Percentiles rank a stretch among this genome's conserved stretches.
Conservation (phyloP, 108 stramenopile genomes). For the Stephanodiscus minutulus region DNA sequence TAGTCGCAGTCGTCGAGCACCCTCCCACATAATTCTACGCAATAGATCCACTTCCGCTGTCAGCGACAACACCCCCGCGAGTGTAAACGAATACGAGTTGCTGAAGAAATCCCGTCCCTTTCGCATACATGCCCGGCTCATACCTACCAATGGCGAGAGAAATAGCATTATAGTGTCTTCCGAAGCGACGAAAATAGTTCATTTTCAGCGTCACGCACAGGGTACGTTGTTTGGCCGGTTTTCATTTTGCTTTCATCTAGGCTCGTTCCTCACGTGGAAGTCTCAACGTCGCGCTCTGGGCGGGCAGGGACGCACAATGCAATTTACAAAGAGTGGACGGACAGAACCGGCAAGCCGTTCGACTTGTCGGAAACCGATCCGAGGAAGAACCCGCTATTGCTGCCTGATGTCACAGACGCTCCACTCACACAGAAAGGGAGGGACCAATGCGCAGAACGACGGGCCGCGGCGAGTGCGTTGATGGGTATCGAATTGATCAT, state of each 20-base stretch:
- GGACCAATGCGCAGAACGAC: constrained; percentile 55
- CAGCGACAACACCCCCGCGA: no score
- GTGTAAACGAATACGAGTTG: constrained; percentile 15
- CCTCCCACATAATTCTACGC: neutral
- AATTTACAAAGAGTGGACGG: constrained; percentile 54
- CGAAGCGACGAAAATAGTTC: constrained; percentile 35
- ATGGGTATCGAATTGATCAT: constrained; percentile 62
- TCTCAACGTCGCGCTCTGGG: constrained; percentile 40
- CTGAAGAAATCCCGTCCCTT: constrained; percentile 41
- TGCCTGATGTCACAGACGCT: constrained; percentile 72
- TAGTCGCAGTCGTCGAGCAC: neutral
- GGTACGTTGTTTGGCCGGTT: constrained; percentile 14
- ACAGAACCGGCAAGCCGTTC: constrained; percentile 22
- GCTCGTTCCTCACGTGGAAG: constrained; percentile 24
- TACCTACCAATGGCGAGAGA: constrained; percentile 1
- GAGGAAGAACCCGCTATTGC: constrained; percentile 63
- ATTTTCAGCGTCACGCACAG: constrained; percentile 53
- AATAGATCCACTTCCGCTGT: neutral
- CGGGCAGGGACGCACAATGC: constrained; percentile 59
- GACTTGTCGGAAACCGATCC: constrained; percentile 42
- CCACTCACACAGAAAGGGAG: constrained; percentile 80
- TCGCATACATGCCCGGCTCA: constrained; percentile 20
- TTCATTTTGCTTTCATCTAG: constrained; percentile 40
- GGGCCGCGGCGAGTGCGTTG: constrained; percentile 22
- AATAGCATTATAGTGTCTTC: neutral